phyloP scores from a whole-genome alignment of 2,329 filamentous ascomycete species.

The Scedosporium apiospermum region DNA sequence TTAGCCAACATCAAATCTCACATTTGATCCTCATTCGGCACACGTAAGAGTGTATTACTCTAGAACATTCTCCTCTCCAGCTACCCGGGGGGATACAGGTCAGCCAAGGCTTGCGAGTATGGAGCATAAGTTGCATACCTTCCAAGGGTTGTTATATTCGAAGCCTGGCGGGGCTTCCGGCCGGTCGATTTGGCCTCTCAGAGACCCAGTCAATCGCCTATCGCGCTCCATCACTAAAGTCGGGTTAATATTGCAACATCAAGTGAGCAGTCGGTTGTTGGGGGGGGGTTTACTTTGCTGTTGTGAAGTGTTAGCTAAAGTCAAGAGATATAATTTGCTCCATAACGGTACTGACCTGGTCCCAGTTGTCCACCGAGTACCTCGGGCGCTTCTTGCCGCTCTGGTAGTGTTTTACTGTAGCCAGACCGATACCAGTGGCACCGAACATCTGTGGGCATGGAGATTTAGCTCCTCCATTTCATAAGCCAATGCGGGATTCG shows the following conservation, averaged over 20 bases:
- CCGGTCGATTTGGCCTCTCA: constrained; percentile 49
- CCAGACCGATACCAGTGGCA: constrained; percentile 47
- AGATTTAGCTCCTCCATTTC: background rate
- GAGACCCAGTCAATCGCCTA: constrained; percentile 46
- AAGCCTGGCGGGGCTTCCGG: constrained; percentile 48
- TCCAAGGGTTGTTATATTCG: constrained; percentile 56
- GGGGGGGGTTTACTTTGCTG: constrained; percentile 40
- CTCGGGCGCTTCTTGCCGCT: constrained; percentile 53
- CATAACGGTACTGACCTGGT: constrained; percentile 35
- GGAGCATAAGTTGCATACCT: constrained; percentile 30
- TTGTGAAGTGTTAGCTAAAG: constrained; percentile 18
- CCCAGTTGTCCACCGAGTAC: constrained; percentile 54
- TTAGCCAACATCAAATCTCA: background rate
- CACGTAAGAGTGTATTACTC: constrained; percentile 2
- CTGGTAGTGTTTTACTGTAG: constrained; percentile 44
- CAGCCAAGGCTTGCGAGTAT: background rate
- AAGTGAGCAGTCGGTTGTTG: constrained; percentile 8
- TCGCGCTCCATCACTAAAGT: constrained; percentile 55
- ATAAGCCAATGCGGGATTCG: background rate
- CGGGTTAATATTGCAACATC: background rate
- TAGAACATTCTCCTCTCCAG: constrained; percentile 44
- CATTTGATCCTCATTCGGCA: background rate
- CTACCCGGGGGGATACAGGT: constrained; percentile 20
- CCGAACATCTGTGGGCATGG: constrained; percentile 48
- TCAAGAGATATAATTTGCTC: background rate